Evolutionary conservation across 192 early-diverging fungal genomes (phyloP).

Genomic region (Allomyces javanicus): DNA sequence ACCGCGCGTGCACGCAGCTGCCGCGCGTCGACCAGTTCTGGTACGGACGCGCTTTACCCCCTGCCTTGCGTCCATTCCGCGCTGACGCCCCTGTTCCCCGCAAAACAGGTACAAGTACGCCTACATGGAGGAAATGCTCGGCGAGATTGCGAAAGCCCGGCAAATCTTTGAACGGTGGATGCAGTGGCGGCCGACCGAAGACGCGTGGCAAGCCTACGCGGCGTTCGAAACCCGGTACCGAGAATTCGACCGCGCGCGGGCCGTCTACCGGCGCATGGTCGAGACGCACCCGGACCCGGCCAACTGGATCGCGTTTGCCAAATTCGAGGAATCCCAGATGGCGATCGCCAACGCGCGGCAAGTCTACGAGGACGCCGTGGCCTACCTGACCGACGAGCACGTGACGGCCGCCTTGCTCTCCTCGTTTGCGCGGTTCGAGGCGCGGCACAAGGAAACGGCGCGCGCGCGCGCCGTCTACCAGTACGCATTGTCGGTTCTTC

Average conservation of each 20-base stretch:
- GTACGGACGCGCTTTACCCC: slow-evolving; percentile 8
- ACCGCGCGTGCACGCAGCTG: slow-evolving; percentile 70
- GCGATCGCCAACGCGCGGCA: slow-evolving; percentile 48
- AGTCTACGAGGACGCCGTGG: slow-evolving; percentile 74
- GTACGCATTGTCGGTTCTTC: slow-evolving; percentile 73
- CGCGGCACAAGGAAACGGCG: slow-evolving; percentile 68
- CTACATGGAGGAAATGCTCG: slow-evolving; percentile 94
- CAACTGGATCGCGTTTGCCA: slow-evolving; percentile 91
- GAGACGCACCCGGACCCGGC: slow-evolving; percentile 73
- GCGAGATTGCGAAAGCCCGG: slow-evolving; percentile 67
- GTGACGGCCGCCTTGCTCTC: slow-evolving; percentile 89
- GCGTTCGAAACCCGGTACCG: slow-evolving; percentile 80
- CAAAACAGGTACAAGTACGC: slow-evolving; percentile 73
- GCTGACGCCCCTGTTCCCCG: background rate
- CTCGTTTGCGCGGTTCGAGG: slow-evolving; percentile 93
- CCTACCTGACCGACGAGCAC: slow-evolving; percentile 66
- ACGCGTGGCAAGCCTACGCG: slow-evolving; percentile 85
- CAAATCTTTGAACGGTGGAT: slow-evolving; percentile 98
- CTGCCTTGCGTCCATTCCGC: background rate
- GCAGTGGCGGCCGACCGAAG: slow-evolving; percentile 87
- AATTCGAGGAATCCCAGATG: slow-evolving; percentile 77
- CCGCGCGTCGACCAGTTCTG: slow-evolving; percentile 70
- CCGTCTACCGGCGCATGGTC: slow-evolving; percentile 70
- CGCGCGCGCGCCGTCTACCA: slow-evolving; percentile 91
- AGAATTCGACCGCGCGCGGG: slow-evolving; percentile 61